A percentile compares a stretch with the other conserved stretches of the same genome.
Conservation (phyloP, 148 eudicot species). For the Silene latifolia region DNA sequence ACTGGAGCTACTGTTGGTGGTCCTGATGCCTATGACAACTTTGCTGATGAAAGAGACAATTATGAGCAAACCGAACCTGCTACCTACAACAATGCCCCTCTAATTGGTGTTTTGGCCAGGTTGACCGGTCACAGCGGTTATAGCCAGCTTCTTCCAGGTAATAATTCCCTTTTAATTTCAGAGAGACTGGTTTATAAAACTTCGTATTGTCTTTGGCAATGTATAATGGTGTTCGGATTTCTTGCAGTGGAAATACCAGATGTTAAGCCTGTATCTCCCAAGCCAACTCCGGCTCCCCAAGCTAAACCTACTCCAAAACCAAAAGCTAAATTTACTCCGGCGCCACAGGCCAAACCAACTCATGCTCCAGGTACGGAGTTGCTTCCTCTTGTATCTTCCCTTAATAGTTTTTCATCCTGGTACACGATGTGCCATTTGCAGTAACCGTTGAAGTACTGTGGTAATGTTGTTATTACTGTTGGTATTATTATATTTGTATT, state of each 20-base stretch:
- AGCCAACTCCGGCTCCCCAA: constrained; percentile 38
- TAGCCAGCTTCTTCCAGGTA: constrained; percentile 68
- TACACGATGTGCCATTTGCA: not conserved
- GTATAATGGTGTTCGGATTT: not conserved
- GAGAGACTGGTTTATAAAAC: not conserved
- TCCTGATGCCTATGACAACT: constrained; percentile 95
- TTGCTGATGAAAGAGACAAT: constrained; percentile 90
- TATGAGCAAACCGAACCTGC: constrained; percentile 99
- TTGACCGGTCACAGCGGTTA: constrained; percentile 78
- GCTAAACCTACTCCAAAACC: constrained; percentile 36
- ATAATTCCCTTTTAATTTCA: not conserved
- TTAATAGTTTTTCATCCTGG: not conserved
- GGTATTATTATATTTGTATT: not conserved
- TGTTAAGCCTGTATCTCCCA: constrained; percentile 31
- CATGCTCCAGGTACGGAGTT: constrained; percentile 49
- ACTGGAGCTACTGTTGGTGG: constrained; percentile 95
- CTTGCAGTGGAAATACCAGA: constrained; percentile 46
- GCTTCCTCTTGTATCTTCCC: not conserved
- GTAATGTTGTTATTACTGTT: no score
- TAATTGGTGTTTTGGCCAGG: constrained; percentile 78
- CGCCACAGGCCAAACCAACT: constrained; percentile 32
- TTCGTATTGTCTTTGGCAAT: not conserved
- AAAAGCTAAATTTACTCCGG: constrained; percentile 27
- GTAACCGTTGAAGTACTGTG: no score
- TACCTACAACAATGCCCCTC: constrained; percentile 97